phyloP scores from a whole-genome alignment of 345 rosid species.

The Citropsis articulata region DNA sequence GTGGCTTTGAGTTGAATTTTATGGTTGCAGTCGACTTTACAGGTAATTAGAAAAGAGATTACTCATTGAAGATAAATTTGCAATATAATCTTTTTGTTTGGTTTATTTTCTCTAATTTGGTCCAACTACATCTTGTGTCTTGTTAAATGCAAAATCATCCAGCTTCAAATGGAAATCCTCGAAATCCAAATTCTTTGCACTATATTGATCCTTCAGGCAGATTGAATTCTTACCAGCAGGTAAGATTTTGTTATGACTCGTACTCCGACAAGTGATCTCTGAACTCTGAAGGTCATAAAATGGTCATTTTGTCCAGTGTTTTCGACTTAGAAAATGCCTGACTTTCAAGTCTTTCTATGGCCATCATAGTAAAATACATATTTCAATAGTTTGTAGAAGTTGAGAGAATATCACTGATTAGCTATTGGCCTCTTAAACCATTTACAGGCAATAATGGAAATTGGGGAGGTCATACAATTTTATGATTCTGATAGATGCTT shows the following conservation, averaged over 20 bases:
- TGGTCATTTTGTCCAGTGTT: not conserved
- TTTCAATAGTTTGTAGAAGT: too few species aligned
- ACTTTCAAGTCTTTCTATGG: not conserved
- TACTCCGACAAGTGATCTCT: not conserved
- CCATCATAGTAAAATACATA: not conserved
- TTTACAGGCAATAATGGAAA: constrained; percentile 76
- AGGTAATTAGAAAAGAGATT: constrained; percentile 35
- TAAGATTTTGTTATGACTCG: constrained; percentile 5
- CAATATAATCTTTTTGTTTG: not conserved
- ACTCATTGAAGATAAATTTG: not conserved
- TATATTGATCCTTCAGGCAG: constrained; percentile 76
- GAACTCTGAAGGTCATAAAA: not conserved
- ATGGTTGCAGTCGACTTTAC: constrained; percentile 97
- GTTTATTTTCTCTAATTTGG: not conserved
- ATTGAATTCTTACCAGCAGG: constrained; percentile 82
- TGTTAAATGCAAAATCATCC: constrained; percentile 12
- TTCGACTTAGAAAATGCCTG: not conserved
- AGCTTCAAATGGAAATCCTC: constrained; percentile 94
- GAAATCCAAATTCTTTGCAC: constrained; percentile 64
- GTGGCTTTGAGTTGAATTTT: constrained; percentile 80
- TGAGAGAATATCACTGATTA: not conserved
- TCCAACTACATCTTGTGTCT: not conserved
- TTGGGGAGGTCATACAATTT: constrained; percentile 83
- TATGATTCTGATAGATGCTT: constrained; percentile 77
- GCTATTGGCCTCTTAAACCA: not conserved